Evolutionary conservation across 1,139 yeast species (phyloP).

Genomic region (Nakaseomyces sp.): DNA sequence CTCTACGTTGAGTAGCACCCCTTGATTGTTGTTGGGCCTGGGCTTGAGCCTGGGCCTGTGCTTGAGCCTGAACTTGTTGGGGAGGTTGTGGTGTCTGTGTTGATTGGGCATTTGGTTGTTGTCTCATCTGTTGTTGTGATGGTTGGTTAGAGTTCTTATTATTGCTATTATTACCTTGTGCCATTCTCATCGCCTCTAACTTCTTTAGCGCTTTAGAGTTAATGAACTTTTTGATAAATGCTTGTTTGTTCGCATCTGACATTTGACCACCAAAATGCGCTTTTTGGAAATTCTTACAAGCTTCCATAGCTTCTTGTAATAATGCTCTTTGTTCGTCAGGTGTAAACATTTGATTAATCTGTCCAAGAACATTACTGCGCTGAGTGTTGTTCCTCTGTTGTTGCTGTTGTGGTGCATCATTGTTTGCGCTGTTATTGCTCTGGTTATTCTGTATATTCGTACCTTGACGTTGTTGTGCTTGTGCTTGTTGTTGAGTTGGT

Average conservation of each 20-base stretch:
- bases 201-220: slow-evolving; percentile 37
- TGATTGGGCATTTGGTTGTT: not conserved
- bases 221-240: slow-evolving; percentile 30
- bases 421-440: not conserved
- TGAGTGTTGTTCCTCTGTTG: slow-evolving; percentile 23
- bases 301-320: slow-evolving; percentile 28
- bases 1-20: slow-evolving; percentile 3
- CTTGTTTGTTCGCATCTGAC: slow-evolving; percentile 25
- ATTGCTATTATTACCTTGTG: slow-evolving; percentile 18
- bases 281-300: slow-evolving; percentile 26
- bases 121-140: slow-evolving; percentile 9
- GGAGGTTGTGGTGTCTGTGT: not conserved
- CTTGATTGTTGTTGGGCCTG: not conserved
- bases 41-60: not conserved
- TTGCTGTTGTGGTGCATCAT: slow-evolving; percentile 1
- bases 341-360: slow-evolving; percentile 31
- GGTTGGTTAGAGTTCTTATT: slow-evolving; percentile 7
- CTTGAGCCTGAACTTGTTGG: not conserved
- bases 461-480: slow-evolving; percentile 12
- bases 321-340: slow-evolving; percentile 31
- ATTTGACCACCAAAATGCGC: slow-evolving; percentile 23
- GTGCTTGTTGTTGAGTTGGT: slow-evolving; percentile 14
- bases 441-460: slow-evolving; percentile 10
- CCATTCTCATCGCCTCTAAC: slow-evolving; percentile 26
- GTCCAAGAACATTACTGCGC: slow-evolving; percentile 31